phyloP scores from a whole-genome alignment of 1,284 basidiomycete genomes.

The Puccinia horiana region DNA sequence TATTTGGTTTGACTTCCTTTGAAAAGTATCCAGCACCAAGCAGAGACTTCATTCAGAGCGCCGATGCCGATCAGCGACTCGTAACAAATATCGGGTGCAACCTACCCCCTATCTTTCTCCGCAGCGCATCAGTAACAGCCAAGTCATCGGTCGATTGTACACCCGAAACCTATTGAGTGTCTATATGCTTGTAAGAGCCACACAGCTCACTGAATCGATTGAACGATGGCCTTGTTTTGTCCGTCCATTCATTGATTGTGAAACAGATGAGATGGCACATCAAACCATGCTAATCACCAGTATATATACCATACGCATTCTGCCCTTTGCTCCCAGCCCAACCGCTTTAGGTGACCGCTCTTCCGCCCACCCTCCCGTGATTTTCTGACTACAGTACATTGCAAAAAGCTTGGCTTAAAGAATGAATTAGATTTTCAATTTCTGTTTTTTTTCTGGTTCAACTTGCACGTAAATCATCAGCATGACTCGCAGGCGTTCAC shows the following conservation, averaged over 20 bases:
- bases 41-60: too few species aligned
- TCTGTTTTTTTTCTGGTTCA: too few species aligned
- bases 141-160: slow-evolving; percentile 1
- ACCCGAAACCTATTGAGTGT: not conserved
- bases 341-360: not conserved
- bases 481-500: too few species aligned
- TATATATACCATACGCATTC: not conserved
- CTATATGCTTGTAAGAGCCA: not conserved
- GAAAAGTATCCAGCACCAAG: not conserved
- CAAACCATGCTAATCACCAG: not conserved
- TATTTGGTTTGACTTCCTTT: not conserved
- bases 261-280: slow-evolving; percentile 1
- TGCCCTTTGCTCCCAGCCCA: not conserved
- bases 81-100: not conserved
- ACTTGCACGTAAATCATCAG: too few species aligned
- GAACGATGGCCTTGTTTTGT: not conserved
- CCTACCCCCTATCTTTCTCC: slow-evolving; percentile 6
- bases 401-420: too few species aligned
- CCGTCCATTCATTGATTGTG: not conserved
- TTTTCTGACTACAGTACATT: not conserved
- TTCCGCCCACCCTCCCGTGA: not conserved
- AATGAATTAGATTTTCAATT: too few species aligned
- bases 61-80: not conserved
- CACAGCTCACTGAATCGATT: not conserved
- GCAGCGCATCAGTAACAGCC: not conserved